Base-by-base conservation (phyloP, 192 early-diverging fungal genomes). In the Coemansia sp. region DNA sequence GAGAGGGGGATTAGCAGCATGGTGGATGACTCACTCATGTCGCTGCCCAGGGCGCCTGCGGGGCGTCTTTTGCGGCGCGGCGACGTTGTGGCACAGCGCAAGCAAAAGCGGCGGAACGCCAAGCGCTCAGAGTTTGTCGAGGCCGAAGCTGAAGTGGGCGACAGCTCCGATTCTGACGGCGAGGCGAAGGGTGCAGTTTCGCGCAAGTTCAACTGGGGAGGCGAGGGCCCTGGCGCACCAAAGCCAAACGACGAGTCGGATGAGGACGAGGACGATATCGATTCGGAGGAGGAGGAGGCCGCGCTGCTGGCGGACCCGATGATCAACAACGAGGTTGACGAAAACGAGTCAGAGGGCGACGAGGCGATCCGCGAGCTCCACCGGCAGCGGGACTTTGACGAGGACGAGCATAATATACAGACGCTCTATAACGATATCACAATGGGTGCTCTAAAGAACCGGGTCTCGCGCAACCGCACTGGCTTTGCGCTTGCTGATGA, bases 131-230 rank as follows among this genome's bases (percentile, higher is more conserved):
- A 77, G 45, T 85, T 85, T 70, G 59, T 85, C 1, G 83, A 77
- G 20, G 77, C 72, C 47, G 83, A 85, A 41, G 83, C 83, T 0
- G 78, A 85, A 36, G 75, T 75, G 15, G 77, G 76, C 56, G 68
- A 71, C 38, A 77, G 74, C 65, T 72, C 71, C 3, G 78, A 78
- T 20, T 73, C 71, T 5, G 71, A 68, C n/a, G 45, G 11, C 31
- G 70, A 74, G 10, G 54, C 6, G 19, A 27, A 59, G 29, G 20
- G 11, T 5, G 60, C 59, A 27, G 65, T 24, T 37, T 27, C 19
- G 36, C 64, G 75, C 47, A 77, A 74, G 42, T 76, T 82, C 59
- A 62, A 61, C 75, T 82, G 74, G 75, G 68, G 74, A n/a, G n/a
- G n/a, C 65, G 29, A 60, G 17, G 39, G 29, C 35, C 20, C n/a